Evolutionary conservation across 129 eudicot genomes (phyloP), one percentile per base, ranked within the genome.

Genomic region (Rutidosis leptorrhynchoides): DNA sequence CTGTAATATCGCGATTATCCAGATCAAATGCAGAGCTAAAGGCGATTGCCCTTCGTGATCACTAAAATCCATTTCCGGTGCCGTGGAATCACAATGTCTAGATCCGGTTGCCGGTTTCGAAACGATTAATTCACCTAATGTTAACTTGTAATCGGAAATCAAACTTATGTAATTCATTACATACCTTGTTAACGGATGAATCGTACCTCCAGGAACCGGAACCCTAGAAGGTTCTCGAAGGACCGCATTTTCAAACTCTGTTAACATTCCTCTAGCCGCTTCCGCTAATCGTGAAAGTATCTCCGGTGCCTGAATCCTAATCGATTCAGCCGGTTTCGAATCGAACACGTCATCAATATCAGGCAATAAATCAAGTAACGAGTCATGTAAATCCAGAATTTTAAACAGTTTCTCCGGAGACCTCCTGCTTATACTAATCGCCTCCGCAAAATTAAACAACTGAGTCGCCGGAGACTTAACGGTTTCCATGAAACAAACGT

Each of bases 141-240:
- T 87, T 67, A 81, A 77, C 75, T 83, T 83, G 49, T 91, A 87
- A 72, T 83, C 94, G 4, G 88, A 80, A 23, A 87, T 87, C 60
- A 83, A 65, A 56, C 82, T 87, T 20, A 87, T 77, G 28, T 91
- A 91, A 76, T 87, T 87, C 96, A 91, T 91, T 70, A 91, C 97
- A 76, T 87, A 87, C 64, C 96, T 81, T 14, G 94, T 91, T 72
- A 91, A 66, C 6, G 97, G 96, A 68, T 91, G 96, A 66, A 91
- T 81, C 0, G 94, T 82, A 7, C 97, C 97, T 49, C 94, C 97
- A 1, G 90, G 96, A 10, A 91, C 95, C 8, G 94, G 88, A 56
- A 79, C 73, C 58, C 30, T 83, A 0, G 96, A 83, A 1, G 96
- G 84, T 70, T 91, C 97, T 1, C 87, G 65, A 19, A 83, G 84